phyloP scores from a whole-genome alignment of 2,329 filamentous ascomycete species.

The Fusarium pseudocircinatum region DNA sequence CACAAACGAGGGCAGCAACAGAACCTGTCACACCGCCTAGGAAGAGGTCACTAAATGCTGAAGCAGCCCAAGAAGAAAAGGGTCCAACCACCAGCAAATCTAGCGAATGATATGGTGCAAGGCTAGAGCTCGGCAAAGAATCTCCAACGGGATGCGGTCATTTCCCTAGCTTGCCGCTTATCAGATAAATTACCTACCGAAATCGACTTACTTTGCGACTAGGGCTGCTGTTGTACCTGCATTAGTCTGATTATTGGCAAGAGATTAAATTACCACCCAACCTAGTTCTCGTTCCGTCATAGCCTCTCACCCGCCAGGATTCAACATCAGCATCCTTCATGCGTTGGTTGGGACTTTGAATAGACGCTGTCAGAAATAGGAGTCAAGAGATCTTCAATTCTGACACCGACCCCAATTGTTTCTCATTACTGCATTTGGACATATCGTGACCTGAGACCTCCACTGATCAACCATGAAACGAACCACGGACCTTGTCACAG shows the following conservation, averaged over 20 bases:
- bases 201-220: conserved; percentile 24
- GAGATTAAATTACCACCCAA: conserved; percentile 27
- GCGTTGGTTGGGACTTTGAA: neutral
- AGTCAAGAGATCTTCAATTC: conserved; percentile 19
- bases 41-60: neutral
- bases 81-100: conserved; percentile 8
- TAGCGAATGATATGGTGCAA: conserved; percentile 21
- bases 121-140: neutral
- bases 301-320: neutral
- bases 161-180: conserved; percentile 21
- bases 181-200: conserved; percentile 27
- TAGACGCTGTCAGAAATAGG: conserved; percentile 1
- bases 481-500: conserved; percentile 18
- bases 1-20: neutral
- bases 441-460: conserved; percentile 14
- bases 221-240: conserved; percentile 29
- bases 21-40: conserved; percentile 9
- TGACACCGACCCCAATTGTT: conserved; percentile 8
- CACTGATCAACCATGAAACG: conserved; percentile 25
- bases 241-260: conserved; percentile 26
- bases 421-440: neutral
- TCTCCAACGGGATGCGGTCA: conserved; percentile 17
- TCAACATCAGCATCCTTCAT: conserved; percentile 1
- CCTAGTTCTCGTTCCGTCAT: conserved; percentile 10
- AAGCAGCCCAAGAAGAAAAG: conserved; percentile 11